Percentiles rank a stretch among this genome's conserved stretches.
Conservation (phyloP, 306 rosid species). For the Cucurbita pepo region DNA sequence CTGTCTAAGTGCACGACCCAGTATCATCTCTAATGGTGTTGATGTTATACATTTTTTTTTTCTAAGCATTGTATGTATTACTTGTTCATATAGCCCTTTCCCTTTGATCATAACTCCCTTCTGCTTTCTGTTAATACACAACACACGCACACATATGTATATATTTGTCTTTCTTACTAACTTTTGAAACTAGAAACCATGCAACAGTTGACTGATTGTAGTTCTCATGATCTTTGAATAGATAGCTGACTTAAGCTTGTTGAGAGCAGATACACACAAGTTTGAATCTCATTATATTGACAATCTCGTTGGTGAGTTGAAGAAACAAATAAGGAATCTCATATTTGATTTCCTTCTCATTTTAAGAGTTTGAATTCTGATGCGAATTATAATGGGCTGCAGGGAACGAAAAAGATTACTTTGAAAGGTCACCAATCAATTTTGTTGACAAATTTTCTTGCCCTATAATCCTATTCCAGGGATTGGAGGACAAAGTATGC, state of each 20-base stretch:
- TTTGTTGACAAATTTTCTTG: conserved; percentile 66
- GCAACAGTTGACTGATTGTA: conserved; percentile 4
- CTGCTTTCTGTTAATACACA: neutral
- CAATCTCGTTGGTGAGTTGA: conserved; percentile 62
- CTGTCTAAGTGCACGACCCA: neutral
- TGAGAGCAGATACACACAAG: conserved; percentile 73
- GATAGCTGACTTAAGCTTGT: conserved; percentile 62
- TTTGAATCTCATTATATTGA: conserved; percentile 70
- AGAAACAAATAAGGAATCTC: neutral
- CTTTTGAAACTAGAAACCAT: neutral
- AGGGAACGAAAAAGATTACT: conserved; percentile 52
- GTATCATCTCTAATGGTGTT: neutral
- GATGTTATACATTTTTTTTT: neutral
- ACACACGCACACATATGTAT: neutral
- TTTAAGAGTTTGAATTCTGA: neutral
- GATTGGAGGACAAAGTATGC: conserved; percentile 81
- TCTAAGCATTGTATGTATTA: neutral
- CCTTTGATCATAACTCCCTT: neutral
- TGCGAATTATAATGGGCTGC: conserved; percentile 15
- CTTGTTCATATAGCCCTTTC: neutral
- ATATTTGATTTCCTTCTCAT: neutral
- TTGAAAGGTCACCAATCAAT: conserved; percentile 75
- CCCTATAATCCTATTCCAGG: conserved; percentile 82
- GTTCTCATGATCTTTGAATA: conserved; percentile 17
- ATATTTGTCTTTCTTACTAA: neutral